Base-by-base conservation (phyloP, 768 basidiomycete species). In the Mycena rosella region DNA sequence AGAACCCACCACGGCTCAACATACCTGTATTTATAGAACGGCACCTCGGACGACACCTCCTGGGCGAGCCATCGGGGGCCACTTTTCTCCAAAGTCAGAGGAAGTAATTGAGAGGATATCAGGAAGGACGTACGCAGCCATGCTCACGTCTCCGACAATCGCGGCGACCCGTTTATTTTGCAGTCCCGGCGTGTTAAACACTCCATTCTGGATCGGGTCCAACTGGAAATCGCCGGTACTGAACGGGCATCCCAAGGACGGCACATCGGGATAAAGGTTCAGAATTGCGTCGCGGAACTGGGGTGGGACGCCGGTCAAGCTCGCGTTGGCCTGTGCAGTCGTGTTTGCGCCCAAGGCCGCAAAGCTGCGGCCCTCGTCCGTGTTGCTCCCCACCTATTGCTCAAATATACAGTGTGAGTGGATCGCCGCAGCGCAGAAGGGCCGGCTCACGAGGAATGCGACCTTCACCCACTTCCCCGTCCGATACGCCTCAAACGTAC, bases 211-310 rank as follows among this genome's bases (percentile, higher is more conserved):
- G 17, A 60, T 9, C 8, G 59, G 59, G 11, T 49, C 30, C 10
- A 53, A 49, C 30, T 65, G 66, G 27, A 68, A 71, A 22, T 71
- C 65, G 15, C 71, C 67, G 0, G 67, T 68, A 36, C 63, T 67
- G 42, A 69, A 72, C 2, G 71, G 71, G 20, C 63, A 72, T n/a
- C 70, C 70, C 40, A 72, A 34, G 17, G 58, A 49, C 1, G 67
- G 71, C 18, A 60, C 64, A 10, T 68, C 64, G 30, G 67, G 57
- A 29, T 68, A 72, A 27, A 72, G 55, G 1, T 58, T 52, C 26
- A 72, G 54, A 17, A 66, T 55, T 0, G 20, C 17, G 59, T 65
- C 44, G 9, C 48, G 40, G 58, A 62, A 40, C 10, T 51, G 47
- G 0, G 51, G 20, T 17, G 70, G 70, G 7, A 67, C 53, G 20